Conservation (phyloP, 2,329 filamentous ascomycete species). For the Aspergillus quadricinctus region DNA sequence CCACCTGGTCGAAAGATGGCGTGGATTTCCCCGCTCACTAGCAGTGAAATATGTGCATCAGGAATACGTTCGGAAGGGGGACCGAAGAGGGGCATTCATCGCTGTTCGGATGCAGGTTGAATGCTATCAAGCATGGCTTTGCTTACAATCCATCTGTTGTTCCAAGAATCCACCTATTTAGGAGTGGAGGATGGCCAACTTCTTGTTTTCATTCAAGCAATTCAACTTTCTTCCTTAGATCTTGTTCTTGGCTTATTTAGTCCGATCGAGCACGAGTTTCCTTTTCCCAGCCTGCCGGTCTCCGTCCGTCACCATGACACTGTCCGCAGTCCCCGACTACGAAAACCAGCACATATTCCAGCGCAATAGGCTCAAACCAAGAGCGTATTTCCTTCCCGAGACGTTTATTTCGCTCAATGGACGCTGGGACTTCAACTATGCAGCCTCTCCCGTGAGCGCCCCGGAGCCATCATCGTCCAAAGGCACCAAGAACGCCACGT, state of each 20-base stretch:
- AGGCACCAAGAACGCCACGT: slow-evolving; percentile 29
- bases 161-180: background rate
- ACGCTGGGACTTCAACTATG: slow-evolving; percentile 52
- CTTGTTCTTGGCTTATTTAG: background rate
- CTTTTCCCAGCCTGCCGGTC: background rate
- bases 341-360: slow-evolving; percentile 40
- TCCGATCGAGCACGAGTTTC: background rate
- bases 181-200: background rate
- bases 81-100: background rate
- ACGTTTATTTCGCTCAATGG: slow-evolving; percentile 49
- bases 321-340: slow-evolving; percentile 5
- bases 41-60: background rate
- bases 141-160: background rate
- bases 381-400: slow-evolving; percentile 52
- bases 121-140: background rate
- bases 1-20: too few relatives aligned
- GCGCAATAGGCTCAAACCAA: slow-evolving; percentile 50
- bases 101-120: background rate
- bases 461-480: slow-evolving; percentile 48
- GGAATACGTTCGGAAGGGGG: background rate
- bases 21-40: background rate
- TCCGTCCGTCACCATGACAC: background rate
- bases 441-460: slow-evolving; percentile 30
- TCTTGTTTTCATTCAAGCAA: background rate
- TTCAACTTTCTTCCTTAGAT: background rate